Conservation (phyloP, 805 yeast genomes). For the Torulaspora indica region DNA sequence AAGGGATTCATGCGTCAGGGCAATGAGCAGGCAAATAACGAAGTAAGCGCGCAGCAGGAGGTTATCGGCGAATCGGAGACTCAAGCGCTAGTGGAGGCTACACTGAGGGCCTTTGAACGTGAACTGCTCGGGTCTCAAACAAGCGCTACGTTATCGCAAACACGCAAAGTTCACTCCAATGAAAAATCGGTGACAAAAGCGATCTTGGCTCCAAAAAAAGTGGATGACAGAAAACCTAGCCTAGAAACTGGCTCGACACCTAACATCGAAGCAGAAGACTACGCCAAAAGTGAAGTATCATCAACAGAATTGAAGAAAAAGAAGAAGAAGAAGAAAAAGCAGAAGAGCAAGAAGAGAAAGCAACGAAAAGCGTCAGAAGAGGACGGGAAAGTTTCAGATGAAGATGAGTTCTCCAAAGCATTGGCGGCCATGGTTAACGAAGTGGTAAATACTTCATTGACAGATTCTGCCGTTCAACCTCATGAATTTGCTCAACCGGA, state of each 20-base stretch:
- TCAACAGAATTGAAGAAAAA: slow-evolving; percentile 3
- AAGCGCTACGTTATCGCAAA: neutral
- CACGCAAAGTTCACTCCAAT: neutral
- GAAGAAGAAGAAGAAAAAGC: slow-evolving; percentile 1
- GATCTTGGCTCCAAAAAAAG: slow-evolving; percentile 1
- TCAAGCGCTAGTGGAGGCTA: slow-evolving; percentile 34
- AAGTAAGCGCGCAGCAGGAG: slow-evolving; percentile 3
- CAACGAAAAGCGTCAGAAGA: slow-evolving; percentile 10
- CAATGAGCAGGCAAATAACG: slow-evolving; percentile 6
- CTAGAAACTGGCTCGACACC: neutral
- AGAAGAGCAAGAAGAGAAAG: slow-evolving; percentile 27
- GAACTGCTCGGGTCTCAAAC: slow-evolving; percentile 23
- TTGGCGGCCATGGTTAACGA: slow-evolving; percentile 52
- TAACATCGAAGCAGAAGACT: neutral
- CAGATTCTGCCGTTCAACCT: slow-evolving; percentile 9
- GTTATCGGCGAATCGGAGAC: slow-evolving; percentile 31
- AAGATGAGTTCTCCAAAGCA: slow-evolving; percentile 47
- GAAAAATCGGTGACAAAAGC: slow-evolving; percentile 2
- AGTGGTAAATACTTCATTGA: slow-evolving; percentile 43
- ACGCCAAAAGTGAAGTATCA: neutral
- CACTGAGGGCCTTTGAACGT: slow-evolving; percentile 34
- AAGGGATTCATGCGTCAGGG: slow-evolving; percentile 29
- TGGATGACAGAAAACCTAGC: slow-evolving; percentile 2
- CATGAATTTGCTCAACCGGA: slow-evolving; percentile 6
- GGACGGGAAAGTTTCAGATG: slow-evolving; percentile 12